Evolutionary conservation across 2,329 filamentous ascomycete genomes (phyloP), one percentile per base, ranked within the genome.

Genomic region (Exophiala aquamarina): DNA sequence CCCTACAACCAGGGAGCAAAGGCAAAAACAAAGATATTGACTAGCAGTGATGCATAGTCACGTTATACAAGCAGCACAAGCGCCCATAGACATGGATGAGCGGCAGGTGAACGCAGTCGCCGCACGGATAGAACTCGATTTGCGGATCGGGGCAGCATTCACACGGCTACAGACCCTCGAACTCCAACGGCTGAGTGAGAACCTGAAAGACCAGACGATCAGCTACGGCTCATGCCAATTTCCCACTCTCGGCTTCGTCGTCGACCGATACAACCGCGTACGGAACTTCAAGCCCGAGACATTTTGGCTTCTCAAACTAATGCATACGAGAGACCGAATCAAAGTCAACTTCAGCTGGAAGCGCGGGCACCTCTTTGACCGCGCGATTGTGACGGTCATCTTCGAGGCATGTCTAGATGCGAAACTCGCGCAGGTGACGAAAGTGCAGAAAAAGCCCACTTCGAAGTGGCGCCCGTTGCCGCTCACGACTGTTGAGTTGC

Each of bases 141-240:
- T 98, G 33, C 82, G 93, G 23, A 94, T 96, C 52, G 93, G 93
- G 1, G 92, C 86, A 58, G 89, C 89, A 5, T 97, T 97, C 63
- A 96, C 93, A 20, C 82, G 93, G 15, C 87, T 94, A 65, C 80
- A 95, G 54, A 95, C 89, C 0, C 78, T 87, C 45, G 87, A 79
- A 52, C 75, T 98, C n/a, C 82, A 87, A 52, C 69, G 76, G 0
- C 74, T 96, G 20, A 84, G 89, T 6, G 83, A 80, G 1, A 77
- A 80, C 2, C 70, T 94, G 50, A 74, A 79, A 32, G 74, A 83
- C 2, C 73, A 81, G 45, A 71, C 86, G 1, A 78, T 95, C 40
- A 95, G 89, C 66, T 95, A 96, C 62, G 90, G 89, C 11, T 95
- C 91, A 3, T 98, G 93, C 58, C 93, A 98, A 65, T 98, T 98